Evolutionary conservation across 768 basidiomycete genomes (phyloP).

Genomic region (Lactarius psammicola): DNA sequence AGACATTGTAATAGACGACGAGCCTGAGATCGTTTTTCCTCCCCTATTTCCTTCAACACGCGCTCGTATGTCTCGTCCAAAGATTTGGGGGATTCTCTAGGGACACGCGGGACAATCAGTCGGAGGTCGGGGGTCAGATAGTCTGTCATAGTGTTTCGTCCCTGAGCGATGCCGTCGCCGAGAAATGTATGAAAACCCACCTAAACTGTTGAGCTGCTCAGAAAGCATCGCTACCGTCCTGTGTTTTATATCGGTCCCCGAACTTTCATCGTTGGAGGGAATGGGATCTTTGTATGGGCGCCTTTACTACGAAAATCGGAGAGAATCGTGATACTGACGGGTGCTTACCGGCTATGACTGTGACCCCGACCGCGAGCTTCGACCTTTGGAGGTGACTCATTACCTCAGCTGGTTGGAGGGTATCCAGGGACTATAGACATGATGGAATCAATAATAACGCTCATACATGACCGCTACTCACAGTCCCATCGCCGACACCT

Average conservation of each 20-base stretch:
- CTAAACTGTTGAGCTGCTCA: neutral
- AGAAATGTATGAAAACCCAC: neutral
- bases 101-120: neutral
- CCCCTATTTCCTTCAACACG: neutral
- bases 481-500: neutral
- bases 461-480: neutral
- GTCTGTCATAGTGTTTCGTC: neutral
- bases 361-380: neutral
- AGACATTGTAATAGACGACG: neutral
- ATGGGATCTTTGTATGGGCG: neutral
- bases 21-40: neutral
- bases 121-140: neutral
- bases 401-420: neutral
- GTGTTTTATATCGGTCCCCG: neutral
- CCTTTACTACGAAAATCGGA: neutral
- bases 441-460: neutral
- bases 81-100: neutral
- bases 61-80: neutral
- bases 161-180: neutral
- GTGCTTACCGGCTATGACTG: neutral
- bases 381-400: neutral
- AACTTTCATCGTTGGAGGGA: neutral
- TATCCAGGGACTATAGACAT: neutral
- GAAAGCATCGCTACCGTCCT: neutral
- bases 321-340: neutral